Conservation (phyloP, 192 early-diverging fungal genomes). For the Pecoramyces ruminantium region DNA sequence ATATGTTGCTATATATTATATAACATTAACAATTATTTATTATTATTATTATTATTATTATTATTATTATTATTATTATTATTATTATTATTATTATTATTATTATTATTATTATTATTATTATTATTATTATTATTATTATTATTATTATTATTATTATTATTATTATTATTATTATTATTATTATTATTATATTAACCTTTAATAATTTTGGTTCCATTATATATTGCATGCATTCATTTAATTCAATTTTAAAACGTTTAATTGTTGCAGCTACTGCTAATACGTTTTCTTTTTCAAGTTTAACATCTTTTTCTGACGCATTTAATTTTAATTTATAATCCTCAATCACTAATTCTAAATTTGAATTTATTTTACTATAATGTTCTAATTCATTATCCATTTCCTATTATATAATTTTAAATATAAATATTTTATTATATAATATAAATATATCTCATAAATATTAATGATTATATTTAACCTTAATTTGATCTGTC, state of each 20-base stretch:
- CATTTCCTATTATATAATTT: constrained; percentile 23
- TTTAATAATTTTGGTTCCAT: constrained; percentile 43
- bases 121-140: background rate
- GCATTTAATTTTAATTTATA: constrained; percentile 37
- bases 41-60: background rate
- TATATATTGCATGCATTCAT: constrained; percentile 30
- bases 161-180: background rate
- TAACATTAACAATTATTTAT: too few species aligned
- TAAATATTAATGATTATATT: too few species aligned
- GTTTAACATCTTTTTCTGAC: constrained; percentile 33
- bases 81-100: background rate
- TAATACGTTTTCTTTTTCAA: constrained; percentile 18
- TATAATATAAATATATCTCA: background rate
- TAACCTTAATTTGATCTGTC: constrained; percentile 40
- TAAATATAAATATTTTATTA: constrained; percentile 1
- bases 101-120: too few species aligned
- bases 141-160: background rate
- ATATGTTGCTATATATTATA: constrained; percentile 15
- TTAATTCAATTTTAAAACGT: constrained; percentile 36
- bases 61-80: background rate
- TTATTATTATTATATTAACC: constrained; percentile 5
- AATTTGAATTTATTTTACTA: constrained; percentile 26
- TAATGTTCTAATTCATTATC: constrained; percentile 41
- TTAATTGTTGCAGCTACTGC: constrained; percentile 16
- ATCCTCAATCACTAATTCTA: constrained; percentile 33